Conservation (phyloP, 2,329 filamentous ascomycete species). For the Ophiostoma himal-ulmi region DNA sequence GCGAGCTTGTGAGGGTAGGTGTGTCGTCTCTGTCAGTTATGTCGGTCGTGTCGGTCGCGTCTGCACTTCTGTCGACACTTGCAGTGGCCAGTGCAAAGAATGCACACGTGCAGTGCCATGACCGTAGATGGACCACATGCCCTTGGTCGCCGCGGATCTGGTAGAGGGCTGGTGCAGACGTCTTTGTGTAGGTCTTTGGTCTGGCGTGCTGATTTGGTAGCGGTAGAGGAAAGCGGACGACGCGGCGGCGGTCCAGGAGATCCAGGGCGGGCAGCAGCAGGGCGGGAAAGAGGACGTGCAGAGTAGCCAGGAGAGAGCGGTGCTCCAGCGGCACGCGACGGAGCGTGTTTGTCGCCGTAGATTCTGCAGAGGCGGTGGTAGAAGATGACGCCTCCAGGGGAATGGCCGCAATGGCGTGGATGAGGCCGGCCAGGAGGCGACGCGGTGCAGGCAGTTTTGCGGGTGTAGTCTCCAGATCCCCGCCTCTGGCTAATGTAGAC, state of each 20-base stretch:
- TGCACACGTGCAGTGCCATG: conserved; percentile 89
- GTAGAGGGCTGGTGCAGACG: conserved; percentile 21
- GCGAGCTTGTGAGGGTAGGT: not conserved
- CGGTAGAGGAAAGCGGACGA: conserved; percentile 47
- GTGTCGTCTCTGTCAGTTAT: conserved; percentile 15
- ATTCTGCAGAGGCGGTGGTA: not conserved
- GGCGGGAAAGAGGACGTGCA: conserved; percentile 79
- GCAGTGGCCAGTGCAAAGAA: conserved; percentile 62
- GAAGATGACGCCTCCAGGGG: conserved; percentile 23
- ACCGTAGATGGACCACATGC: conserved; percentile 66
- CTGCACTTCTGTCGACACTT: conserved; percentile 13
- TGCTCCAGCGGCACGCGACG: conserved; percentile 36
- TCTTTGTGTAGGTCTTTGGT: conserved; percentile 14
- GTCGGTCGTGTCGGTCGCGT: conserved; percentile 13
- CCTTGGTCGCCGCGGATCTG: conserved; percentile 28
- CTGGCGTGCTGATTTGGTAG: not conserved
- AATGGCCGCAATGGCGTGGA: conserved; percentile 38
- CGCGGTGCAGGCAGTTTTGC: conserved; percentile 31
- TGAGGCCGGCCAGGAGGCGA: conserved; percentile 45
- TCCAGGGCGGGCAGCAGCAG: conserved; percentile 80
- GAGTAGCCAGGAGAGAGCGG: conserved; percentile 61
- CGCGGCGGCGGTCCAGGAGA: conserved; percentile 70
- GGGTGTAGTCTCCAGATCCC: not conserved
- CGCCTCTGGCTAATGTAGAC: too few relatives aligned
- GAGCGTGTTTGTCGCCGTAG: conserved; percentile 33